Conservation (phyloP, 2,329 filamentous ascomycete genomes). For the Paramyrothecium roridum region DNA sequence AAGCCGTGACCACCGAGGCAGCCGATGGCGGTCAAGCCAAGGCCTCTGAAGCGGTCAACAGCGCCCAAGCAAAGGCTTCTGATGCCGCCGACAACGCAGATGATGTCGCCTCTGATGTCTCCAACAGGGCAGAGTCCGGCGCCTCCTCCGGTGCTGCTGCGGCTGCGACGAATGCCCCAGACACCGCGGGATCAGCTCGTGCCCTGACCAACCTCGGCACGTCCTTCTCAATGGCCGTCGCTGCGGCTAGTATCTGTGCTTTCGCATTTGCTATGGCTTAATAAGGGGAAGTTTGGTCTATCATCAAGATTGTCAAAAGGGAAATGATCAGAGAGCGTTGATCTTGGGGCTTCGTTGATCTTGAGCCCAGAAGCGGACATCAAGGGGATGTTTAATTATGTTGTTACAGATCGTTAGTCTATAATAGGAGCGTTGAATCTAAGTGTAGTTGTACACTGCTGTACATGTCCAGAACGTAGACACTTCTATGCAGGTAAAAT, state of each 20-base stretch:
- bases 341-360: neutral
- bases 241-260: conserved; percentile 18
- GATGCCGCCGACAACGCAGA: conserved; percentile 3
- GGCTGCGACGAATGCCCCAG: conserved; percentile 6
- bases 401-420: neutral
- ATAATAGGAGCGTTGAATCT: neutral
- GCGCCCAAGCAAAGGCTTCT: conserved; percentile 3
- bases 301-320: neutral
- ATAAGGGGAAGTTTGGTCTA: neutral
- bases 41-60: conserved; percentile 5
- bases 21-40: conserved; percentile 4
- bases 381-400: neutral
- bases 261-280: conserved; percentile 18
- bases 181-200: conserved; percentile 7
- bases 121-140: conserved; percentile 3
- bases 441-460: neutral
- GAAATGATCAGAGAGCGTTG: neutral
- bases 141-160: conserved; percentile 7
- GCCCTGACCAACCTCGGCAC: conserved; percentile 9
- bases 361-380: neutral
- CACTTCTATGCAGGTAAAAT: neutral
- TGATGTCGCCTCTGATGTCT: conserved; percentile 5
- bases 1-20: conserved; percentile 1
- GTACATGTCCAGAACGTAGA: neutral
- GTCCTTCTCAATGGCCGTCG: conserved; percentile 10